Percentiles rank a stretch among this genome's conserved stretches.
These are phyloP conservation scores for Galerina marginata DNA, from an alignment of 768 basidiomycete genomes.

Conservation along the genomic window DNA sequence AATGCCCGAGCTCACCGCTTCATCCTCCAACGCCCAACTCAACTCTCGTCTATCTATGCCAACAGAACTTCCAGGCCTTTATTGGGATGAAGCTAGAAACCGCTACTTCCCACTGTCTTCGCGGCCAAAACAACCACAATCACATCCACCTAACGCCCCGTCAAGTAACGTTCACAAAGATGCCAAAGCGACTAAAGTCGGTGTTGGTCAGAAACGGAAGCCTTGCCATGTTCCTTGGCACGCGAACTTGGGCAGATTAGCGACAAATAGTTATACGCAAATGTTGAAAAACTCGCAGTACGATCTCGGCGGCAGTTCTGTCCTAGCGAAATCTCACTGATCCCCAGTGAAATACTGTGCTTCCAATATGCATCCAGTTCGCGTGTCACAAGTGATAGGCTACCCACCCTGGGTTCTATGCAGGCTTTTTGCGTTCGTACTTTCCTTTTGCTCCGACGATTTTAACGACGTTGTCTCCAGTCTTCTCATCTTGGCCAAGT, in stretches of 20 bases:
- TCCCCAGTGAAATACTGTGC: constrained; percentile 43
- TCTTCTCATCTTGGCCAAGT: constrained; percentile 36
- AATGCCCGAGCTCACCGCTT: no score
- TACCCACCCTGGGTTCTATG: constrained; percentile 44
- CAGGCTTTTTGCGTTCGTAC: constrained; percentile 53
- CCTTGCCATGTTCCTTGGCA: constrained; percentile 19
- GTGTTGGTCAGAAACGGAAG: constrained; percentile 1
- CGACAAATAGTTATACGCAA: constrained; percentile 8
- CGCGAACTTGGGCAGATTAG: constrained; percentile 12
- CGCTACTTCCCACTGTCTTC: constrained; percentile 64
- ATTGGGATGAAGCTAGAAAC: constrained; percentile 55
- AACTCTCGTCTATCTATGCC: constrained; percentile 39
- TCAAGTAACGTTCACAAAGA: constrained; percentile 7
- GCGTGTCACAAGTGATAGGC: constrained; percentile 27
- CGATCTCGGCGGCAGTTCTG: not conserved
- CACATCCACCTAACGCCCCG: constrained; percentile 15
- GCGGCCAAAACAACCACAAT: constrained; percentile 30
- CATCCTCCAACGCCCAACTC: no score
- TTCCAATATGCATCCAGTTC: constrained; percentile 46
- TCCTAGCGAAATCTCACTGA: constrained; percentile 1
- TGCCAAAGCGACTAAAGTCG: not conserved
- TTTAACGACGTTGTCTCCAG: constrained; percentile 27
- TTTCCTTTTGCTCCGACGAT: no score
- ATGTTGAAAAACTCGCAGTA: constrained; percentile 23
- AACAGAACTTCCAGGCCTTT: constrained; percentile 58